phyloP scores from a whole-genome alignment of 805 yeast genomes.

The Candida glaebosa region DNA sequence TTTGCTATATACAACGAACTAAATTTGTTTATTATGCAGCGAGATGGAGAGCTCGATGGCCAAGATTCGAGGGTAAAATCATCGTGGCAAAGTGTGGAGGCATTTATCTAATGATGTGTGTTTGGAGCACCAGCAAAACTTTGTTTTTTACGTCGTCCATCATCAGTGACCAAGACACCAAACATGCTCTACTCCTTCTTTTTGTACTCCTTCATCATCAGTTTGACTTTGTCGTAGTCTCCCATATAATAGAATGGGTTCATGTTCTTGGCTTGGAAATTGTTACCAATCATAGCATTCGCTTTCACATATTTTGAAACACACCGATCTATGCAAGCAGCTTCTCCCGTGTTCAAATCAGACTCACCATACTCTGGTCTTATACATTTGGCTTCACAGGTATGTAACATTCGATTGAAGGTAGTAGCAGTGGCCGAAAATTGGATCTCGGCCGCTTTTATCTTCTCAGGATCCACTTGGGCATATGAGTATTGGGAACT shows the following conservation, averaged over 20 bases:
- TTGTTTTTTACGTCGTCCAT: no score
- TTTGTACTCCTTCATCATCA: slow-evolving; percentile 2
- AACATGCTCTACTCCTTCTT: background rate
- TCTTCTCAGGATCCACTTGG: slow-evolving; percentile 56
- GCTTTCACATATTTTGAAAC: slow-evolving; percentile 78
- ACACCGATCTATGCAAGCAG: slow-evolving; percentile 80
- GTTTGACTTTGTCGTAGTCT: slow-evolving; percentile 32
- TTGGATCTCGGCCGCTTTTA: slow-evolving; percentile 65
- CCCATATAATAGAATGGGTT: slow-evolving; percentile 44
- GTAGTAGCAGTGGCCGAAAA: slow-evolving; percentile 60
- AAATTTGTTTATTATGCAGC: background rate
- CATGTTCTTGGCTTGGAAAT: slow-evolving; percentile 38
- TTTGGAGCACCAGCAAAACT: no score
- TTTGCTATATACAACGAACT: background rate
- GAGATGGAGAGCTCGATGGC: no score
- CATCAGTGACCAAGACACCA: no score
- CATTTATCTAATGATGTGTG: no score
- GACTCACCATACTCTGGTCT: slow-evolving; percentile 82
- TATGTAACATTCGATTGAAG: slow-evolving; percentile 52
- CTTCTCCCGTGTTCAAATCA: slow-evolving; percentile 83
- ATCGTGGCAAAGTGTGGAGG: no score
- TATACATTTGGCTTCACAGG: slow-evolving; percentile 76
- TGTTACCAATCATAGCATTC: slow-evolving; percentile 59
- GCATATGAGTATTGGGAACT: slow-evolving; percentile 40
- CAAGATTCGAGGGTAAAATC: no score